Conservation (phyloP, 1,284 basidiomycete species). For the Sanghuangporus sanghuang region DNA sequence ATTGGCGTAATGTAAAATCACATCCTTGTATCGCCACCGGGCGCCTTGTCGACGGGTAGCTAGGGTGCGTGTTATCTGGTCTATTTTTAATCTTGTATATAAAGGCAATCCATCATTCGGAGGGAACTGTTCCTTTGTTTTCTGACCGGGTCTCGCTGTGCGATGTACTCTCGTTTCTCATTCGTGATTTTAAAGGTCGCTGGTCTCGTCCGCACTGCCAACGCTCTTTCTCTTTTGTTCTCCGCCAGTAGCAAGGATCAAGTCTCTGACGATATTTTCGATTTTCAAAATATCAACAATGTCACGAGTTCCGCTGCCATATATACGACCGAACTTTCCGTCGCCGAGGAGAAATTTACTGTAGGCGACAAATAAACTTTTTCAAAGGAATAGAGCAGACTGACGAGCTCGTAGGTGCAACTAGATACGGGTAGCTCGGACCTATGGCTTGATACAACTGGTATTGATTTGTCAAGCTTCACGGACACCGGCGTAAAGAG, state of each 20-base stretch:
- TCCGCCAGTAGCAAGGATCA: background rate
- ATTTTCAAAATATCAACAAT: constrained; percentile 5
- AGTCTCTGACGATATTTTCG: constrained; percentile 1
- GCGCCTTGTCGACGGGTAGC: background rate
- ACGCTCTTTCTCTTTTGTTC: background rate
- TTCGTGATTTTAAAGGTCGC: background rate
- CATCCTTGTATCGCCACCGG: no score
- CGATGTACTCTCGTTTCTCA: background rate
- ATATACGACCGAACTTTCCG: constrained; percentile 1
- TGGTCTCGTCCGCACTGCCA: background rate
- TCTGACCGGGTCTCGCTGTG: background rate
- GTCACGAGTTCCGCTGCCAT: background rate
- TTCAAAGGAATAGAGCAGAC: background rate
- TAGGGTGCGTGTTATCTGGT: background rate
- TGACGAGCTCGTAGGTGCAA: background rate
- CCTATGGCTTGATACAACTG: constrained; percentile 11
- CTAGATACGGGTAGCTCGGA: constrained; percentile 13
- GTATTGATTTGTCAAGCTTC: background rate
- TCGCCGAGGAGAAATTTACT: constrained; percentile 2
- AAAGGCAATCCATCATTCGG: background rate
- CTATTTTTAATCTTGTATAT: background rate
- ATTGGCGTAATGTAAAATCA: no score
- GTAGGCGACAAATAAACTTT: background rate
- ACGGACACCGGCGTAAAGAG: constrained; percentile 1
- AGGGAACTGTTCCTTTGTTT: background rate